Conservation (phyloP, 108 stramenopile species). For the Pseudonitzschia delicatissima region DNA sequence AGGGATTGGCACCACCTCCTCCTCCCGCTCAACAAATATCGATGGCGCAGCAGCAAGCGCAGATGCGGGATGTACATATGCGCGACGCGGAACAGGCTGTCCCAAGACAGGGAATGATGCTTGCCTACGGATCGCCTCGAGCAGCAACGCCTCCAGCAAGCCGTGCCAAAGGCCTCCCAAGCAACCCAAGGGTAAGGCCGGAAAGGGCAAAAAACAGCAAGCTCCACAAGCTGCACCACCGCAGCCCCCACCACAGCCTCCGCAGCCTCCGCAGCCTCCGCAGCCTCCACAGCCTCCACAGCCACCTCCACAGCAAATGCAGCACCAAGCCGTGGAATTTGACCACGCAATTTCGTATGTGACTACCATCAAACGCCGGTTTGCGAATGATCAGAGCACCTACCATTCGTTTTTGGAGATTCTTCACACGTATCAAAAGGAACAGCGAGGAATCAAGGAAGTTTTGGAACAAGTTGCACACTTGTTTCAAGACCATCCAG, state of each 20-base stretch:
- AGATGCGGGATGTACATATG: neutral
- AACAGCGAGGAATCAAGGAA: conserved; percentile 93
- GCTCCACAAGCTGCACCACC: neutral
- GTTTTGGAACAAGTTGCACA: conserved; percentile 88
- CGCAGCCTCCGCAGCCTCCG: conserved; percentile 12
- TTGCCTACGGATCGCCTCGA: neutral
- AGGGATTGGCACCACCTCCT: too few species aligned
- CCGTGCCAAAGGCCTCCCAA: conserved; percentile 5
- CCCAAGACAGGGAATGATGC: neutral
- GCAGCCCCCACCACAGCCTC: conserved; percentile 15
- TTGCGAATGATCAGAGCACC: conserved; percentile 79
- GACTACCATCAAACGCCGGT: conserved; percentile 91
- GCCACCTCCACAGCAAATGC: conserved; percentile 27
- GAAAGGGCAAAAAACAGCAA: neutral
- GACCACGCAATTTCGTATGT: conserved; percentile 94
- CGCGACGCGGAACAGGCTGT: neutral
- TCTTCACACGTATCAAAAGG: conserved; percentile 92
- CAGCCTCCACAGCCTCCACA: conserved; percentile 24
- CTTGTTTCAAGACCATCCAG: conserved; percentile 90
- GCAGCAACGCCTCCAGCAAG: neutral
- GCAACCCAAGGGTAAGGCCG: conserved; percentile 7
- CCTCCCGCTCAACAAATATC: neutral
- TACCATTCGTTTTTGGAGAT: conserved; percentile 91
- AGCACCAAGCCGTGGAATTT: conserved; percentile 74
- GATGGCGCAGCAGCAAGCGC: neutral